Conservation (phyloP, 495 filamentous ascomycete genomes). For the Penicillium bovifimosum region DNA sequence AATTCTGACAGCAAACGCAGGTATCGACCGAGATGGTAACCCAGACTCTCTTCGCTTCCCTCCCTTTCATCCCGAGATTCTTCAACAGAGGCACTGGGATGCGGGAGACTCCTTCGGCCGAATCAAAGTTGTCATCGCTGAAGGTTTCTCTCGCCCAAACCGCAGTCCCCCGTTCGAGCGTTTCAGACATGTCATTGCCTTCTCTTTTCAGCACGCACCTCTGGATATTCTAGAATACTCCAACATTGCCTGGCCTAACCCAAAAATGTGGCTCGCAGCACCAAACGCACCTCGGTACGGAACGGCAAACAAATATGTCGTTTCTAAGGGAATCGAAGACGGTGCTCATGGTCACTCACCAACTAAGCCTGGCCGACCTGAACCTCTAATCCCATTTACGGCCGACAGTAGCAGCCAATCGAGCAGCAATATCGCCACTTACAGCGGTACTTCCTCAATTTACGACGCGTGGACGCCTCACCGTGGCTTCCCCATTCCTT, state of each 20-base stretch:
- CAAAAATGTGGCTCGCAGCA: constrained; percentile 59
- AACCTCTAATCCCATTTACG: constrained; percentile 9
- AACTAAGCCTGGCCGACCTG: constrained; percentile 18
- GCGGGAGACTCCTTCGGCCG: constrained; percentile 65
- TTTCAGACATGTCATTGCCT: constrained; percentile 67
- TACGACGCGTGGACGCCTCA: constrained; percentile 25
- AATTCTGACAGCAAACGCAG: constrained; percentile 30
- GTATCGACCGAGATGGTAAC: constrained; percentile 55
- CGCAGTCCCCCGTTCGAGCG: constrained; percentile 57
- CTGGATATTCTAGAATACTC: constrained; percentile 72
- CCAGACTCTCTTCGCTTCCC: constrained; percentile 66
- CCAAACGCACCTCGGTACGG: constrained; percentile 35
- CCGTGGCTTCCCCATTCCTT: constrained; percentile 20
- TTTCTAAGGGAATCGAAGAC: constrained; percentile 25
- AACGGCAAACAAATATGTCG: constrained; percentile 19
- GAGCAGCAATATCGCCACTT: constrained; percentile 5
- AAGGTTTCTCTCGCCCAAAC: constrained; percentile 54
- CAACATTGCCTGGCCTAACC: constrained; percentile 79
- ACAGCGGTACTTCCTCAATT: constrained; percentile 2
- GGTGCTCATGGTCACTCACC: constrained; percentile 51
- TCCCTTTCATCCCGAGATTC: constrained; percentile 62
- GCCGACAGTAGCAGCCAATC: constrained; percentile 13
- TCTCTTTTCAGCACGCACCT: constrained; percentile 86
- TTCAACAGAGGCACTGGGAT: constrained; percentile 67
- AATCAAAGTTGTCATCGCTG: constrained; percentile 72